These are phyloP conservation scores for Metschnikowia lunata DNA, from an alignment of 805 yeast species.

Conservation along the genomic window DNA sequence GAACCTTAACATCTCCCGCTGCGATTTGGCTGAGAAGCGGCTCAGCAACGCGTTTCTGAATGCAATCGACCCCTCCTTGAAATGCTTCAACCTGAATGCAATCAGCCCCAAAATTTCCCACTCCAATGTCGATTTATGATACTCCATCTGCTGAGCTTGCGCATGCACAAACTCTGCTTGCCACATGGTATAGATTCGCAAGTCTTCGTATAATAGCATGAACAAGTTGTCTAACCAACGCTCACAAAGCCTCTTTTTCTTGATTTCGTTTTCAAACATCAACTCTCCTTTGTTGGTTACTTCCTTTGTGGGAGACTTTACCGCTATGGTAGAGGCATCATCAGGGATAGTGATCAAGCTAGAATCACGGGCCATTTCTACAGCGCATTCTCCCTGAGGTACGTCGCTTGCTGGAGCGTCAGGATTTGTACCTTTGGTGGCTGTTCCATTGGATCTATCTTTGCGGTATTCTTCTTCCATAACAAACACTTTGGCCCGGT, in stretches of 20 bases:
- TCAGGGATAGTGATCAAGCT: constrained; percentile 16
- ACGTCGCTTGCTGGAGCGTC: constrained; percentile 1
- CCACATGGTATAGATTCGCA: constrained; percentile 85
- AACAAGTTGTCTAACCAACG: constrained; percentile 71
- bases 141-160: constrained; percentile 79
- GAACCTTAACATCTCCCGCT: constrained; percentile 66
- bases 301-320: constrained; percentile 33
- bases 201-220: constrained; percentile 67
- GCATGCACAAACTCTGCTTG: constrained; percentile 86
- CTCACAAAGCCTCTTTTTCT: constrained; percentile 63
- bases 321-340: constrained; percentile 34
- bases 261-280: constrained; percentile 41
- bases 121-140: constrained; percentile 73
- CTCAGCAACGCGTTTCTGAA: constrained; percentile 65
- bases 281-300: constrained; percentile 1
- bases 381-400: background rate
- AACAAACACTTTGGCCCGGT: constrained; percentile 44
- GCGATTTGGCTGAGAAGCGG: constrained; percentile 77
- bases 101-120: constrained; percentile 91
- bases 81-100: constrained; percentile 80
- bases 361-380: background rate
- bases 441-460: constrained; percentile 24
- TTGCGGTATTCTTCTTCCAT: constrained; percentile 47
- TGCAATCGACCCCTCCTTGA: constrained; percentile 83
- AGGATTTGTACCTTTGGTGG: constrained; percentile 6